Base-by-base conservation (phyloP, 495 filamentous ascomycete genomes). In the Aspergillus saccharolyticus region DNA sequence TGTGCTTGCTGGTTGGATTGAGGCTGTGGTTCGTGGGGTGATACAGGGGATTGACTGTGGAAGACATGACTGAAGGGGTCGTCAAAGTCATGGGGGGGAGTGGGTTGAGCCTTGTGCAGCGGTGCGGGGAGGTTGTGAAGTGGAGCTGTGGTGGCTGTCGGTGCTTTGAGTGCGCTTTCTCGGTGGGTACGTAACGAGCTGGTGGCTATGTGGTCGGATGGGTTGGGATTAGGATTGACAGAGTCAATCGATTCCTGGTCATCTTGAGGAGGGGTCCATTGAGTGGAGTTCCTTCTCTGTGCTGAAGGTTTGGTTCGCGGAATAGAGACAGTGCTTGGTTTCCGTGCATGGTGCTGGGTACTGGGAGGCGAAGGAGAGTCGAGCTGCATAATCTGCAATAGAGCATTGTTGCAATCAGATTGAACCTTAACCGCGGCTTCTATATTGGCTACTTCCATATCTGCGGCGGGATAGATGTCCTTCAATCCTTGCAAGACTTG, bases 401-500 rank as follows among this genome's bases (percentile, higher is more conserved):
- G 71, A 17, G 68, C 64, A 46, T 66, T 69, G 16, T 63, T 67
- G 57, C 55, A 57, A 25, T 63, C 65, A 1, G 67, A 65, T 46
- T 74, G 74, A 24, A 70, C 86, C 59, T 85, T 83, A 25, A 90
- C 84, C 0, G 89, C 89, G 4, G 88, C 88, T 66, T 92, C 85
- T 15, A 96, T 78, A 69, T 94, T 93, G 22, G 85, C 85, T 6
- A 84, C 85, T 42, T 89, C 88, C 65, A 87, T 88, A 62, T 91
- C 88, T 6, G 90, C 90, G 0, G 89, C 87, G 6, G 90, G 83
- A 63, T 96, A 95, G 49, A 85, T 89, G 50, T 91, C 88, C 33
- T 89, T 86, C 7, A 96, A 75, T 28, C 80, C 80, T 61, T 86
- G 80, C 70, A 96, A 83, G 17, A 91, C 88, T 44, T 83, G 80